A percentile compares a stretch with the other conserved stretches of the same genome.
These are phyloP conservation scores for Solanum paucissectum DNA, from an alignment of 257 asterid species.

Conservation along the genomic window DNA sequence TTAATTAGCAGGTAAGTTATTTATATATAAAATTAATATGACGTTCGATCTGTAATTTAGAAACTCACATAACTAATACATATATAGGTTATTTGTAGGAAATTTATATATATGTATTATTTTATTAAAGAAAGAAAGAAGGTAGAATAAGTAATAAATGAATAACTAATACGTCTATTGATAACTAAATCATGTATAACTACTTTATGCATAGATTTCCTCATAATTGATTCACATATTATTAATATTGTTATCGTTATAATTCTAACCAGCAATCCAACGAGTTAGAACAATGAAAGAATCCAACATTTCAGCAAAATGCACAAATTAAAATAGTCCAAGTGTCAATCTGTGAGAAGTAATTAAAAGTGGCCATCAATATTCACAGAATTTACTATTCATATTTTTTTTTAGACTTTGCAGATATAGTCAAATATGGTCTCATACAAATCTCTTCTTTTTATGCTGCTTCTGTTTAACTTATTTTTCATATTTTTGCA, in stretches of 20 bases:
- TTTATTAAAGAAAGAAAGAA: too few species aligned
- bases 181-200: too few species aligned
- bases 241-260: too few species aligned
- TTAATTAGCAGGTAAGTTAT: too few species aligned
- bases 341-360: not conserved
- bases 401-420: not conserved
- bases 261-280: not conserved
- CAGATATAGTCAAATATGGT: not conserved
- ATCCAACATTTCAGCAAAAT: not conserved
- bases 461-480: not conserved
- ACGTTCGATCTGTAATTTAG: too few species aligned
- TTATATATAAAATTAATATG: too few species aligned
- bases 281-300: accelerated
- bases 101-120: too few species aligned
- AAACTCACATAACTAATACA: too few species aligned
- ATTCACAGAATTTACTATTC: not conserved
- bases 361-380: not conserved
- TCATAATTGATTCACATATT: too few species aligned
- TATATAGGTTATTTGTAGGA: too few species aligned
- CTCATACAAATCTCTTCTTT: not conserved
- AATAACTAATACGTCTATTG: too few species aligned
- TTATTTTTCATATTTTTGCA: not conserved
- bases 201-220: too few species aligned
- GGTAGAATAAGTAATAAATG: not conserved
- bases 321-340: not conserved